phyloP scores from a whole-genome alignment of 2,329 filamentous ascomycete genomes.

The Paraphoma sp. region DNA sequence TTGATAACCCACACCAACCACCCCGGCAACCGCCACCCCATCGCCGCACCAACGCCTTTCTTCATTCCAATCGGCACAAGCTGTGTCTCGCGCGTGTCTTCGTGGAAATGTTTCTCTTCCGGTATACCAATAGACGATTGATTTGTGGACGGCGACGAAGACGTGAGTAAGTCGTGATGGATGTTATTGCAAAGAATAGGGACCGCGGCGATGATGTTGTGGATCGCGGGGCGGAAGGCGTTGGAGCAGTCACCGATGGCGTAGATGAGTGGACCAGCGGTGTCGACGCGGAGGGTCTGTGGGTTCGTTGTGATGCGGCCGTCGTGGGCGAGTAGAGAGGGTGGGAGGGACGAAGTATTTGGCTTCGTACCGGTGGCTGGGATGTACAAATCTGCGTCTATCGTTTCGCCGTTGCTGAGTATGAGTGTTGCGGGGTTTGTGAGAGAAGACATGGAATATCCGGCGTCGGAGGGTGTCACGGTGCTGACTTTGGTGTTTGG shows the following conservation, averaged over 20 bases:
- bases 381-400: constrained; percentile 46
- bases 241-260: background rate
- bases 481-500: constrained; percentile 50
- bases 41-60: constrained; percentile 37
- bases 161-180: constrained; percentile 56
- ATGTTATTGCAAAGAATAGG: constrained; percentile 54
- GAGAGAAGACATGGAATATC: constrained; percentile 46
- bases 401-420: constrained; percentile 49
- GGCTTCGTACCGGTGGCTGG: constrained; percentile 42
- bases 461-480: constrained; percentile 33
- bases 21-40: constrained; percentile 45
- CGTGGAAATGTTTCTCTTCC: constrained; percentile 26
- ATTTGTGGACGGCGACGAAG: constrained; percentile 23
- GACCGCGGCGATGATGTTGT: constrained; percentile 14
- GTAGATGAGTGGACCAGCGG: constrained; percentile 36
- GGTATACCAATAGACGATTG: constrained; percentile 4
- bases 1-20: constrained; percentile 48
- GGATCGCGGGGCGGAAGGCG: background rate
- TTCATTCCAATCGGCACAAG: constrained; percentile 34
- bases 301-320: constrained; percentile 36
- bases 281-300: constrained; percentile 36
- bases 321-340: constrained; percentile 25
- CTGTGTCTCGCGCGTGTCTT: constrained; percentile 29
- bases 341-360: constrained; percentile 39
- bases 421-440: constrained; percentile 39